A percentile compares a stretch with the other conserved stretches of the same genome.
phyloP scores from a whole-genome alignment of 2,329 filamentous ascomycete species.

The Blastomyces emzantsi region DNA sequence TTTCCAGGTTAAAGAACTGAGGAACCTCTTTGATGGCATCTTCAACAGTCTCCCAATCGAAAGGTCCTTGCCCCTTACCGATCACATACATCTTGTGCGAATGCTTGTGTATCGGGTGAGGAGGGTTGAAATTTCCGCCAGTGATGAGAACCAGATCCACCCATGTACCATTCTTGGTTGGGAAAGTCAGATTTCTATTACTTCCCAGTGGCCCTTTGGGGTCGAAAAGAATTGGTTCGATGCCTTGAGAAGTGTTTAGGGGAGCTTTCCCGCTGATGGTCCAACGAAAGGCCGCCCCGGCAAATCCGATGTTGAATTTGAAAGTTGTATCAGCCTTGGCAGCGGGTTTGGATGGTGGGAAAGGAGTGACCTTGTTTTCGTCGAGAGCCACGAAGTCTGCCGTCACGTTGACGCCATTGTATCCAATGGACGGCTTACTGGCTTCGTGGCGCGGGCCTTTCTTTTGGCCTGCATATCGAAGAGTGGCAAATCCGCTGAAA shows the following conservation, averaged over 20 bases:
- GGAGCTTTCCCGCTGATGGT: constrained; percentile 7
- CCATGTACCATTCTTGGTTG: constrained; percentile 32
- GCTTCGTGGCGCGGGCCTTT: constrained; percentile 18
- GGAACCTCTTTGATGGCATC: constrained; percentile 34
- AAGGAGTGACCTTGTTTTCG: constrained; percentile 37
- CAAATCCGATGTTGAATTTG: constrained; percentile 21
- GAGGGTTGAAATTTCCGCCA: constrained; percentile 20
- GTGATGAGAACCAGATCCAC: constrained; percentile 27
- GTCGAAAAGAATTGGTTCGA: constrained; percentile 28
- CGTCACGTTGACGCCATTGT: constrained; percentile 39
- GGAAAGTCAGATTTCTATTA: constrained; percentile 23
- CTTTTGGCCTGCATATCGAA: constrained; percentile 34
- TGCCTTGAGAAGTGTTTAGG: constrained; percentile 6
- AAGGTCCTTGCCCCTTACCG: constrained; percentile 31
- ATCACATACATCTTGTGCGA: constrained; percentile 39
- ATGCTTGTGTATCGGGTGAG: constrained; percentile 43
- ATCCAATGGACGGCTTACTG: constrained; percentile 39
- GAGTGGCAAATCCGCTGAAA: constrained; percentile 42
- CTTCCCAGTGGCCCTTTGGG: constrained; percentile 22
- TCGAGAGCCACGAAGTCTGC: constrained; percentile 38
- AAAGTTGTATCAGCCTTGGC: constrained; percentile 40
- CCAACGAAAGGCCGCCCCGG: constrained; percentile 16
- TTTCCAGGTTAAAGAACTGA: constrained; percentile 38
- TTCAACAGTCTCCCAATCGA: constrained; percentile 34
- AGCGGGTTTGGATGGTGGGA: constrained; percentile 36